These are phyloP conservation scores for Hymenochaete sp. DNA, from an alignment of 1,284 basidiomycete genomes.

Conservation along the genomic window DNA sequence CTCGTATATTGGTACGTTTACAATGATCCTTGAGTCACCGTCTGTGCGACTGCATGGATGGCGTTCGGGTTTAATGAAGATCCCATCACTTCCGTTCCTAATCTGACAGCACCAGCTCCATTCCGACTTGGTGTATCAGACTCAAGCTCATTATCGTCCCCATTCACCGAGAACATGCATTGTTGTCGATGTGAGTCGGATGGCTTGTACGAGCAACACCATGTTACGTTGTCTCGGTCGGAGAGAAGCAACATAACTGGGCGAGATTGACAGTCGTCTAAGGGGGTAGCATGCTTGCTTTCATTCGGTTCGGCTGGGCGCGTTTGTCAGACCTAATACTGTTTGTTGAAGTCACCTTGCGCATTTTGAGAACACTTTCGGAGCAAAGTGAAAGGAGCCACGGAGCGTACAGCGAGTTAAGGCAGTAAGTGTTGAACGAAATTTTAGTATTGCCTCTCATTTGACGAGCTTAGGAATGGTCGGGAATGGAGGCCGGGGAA, in stretches of 20 bases:
- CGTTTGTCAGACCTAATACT: conserved; percentile 71
- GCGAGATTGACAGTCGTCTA: conserved; percentile 42
- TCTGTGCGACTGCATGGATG: conserved; percentile 97
- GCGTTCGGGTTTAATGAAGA: conserved; percentile 72
- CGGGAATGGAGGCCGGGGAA: conserved; percentile 79
- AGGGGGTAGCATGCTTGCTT: too few relatives aligned
- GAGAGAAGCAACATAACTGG: conserved; percentile 61
- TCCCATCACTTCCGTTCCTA: conserved; percentile 27
- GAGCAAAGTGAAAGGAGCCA: conserved; percentile 47
- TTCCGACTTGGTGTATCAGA: conserved; percentile 24
- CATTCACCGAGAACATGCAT: conserved; percentile 28
- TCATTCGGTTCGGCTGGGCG: too few relatives aligned
- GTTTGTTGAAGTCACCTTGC: conserved; percentile 67
- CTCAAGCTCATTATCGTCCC: neutral
- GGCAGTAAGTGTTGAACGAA: conserved; percentile 53
- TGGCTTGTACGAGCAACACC: conserved; percentile 69
- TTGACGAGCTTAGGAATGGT: conserved; percentile 83
- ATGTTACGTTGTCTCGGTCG: conserved; percentile 47
- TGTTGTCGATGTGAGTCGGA: conserved; percentile 48
- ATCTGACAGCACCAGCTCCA: neutral
- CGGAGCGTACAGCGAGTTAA: conserved; percentile 40
- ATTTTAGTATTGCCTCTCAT: conserved; percentile 76
- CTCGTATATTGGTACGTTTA: conserved; percentile 99
- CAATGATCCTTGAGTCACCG: conserved; percentile 98
- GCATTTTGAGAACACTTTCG: conserved; percentile 58